Base-by-base conservation (phyloP, 1,139 yeast species). In the Geotrichum bryndzae region DNA sequence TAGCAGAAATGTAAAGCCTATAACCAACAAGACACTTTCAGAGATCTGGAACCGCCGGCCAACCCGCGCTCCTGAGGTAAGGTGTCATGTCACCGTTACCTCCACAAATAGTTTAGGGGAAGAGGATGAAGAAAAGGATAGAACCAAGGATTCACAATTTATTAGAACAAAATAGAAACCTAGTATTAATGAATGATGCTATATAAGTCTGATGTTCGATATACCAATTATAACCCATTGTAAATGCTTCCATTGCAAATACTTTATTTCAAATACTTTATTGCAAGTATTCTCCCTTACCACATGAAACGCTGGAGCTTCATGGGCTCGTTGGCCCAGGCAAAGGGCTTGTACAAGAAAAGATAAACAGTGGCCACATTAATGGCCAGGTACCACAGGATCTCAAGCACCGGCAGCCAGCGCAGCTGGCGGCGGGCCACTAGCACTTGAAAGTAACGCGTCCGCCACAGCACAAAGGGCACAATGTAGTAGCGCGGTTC, bases 401-500 rank as follows among this genome's bases (percentile, higher is more conserved):
- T 79, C 71, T 94, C 98, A 2, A 78, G 35, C 8, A 51, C 7
- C 15, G 54, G 41, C 18, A 48, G 22, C 57, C 51, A 45, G 45
- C 50, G 41, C 31, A 61, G 35, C 52, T 53, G 56, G 5, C 35
- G 48, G 22, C 48, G 18, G 23, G 48, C 48, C 10, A 41, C 87
- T 83, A 10, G 75, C 72, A 7, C 80, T 75, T 64, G 84, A 80
- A 6, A 88, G 63, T 68, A 53, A n/a, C 60, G 50, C 18, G 59
- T 31, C 15, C 97, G 81, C 84, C 92, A 91, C 48, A 91, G 72
- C 15, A 88, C 72, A 70, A 84, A 84, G 2, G 99, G 98, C 2
- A 90, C 70, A 58, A 94, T 88, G 73, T 87, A 94, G 73, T 95
- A 94, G 61, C 99, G 82, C 56, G 97, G 97, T 73, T 94, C 99